Evolutionary conservation across 1,284 basidiomycete species (phyloP).

Genomic region (Meira nashicola): DNA sequence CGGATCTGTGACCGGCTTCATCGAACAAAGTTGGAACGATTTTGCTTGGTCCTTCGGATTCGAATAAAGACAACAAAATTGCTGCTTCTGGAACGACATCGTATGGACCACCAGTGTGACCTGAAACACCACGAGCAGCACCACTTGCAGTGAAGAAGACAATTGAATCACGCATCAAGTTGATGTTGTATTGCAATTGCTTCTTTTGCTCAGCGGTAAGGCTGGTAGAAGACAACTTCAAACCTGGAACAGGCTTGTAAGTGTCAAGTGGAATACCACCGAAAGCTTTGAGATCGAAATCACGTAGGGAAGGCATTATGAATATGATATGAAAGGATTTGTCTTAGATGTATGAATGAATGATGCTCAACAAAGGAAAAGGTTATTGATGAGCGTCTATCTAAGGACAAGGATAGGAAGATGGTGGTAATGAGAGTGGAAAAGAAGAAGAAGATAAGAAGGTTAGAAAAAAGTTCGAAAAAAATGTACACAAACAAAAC

Average conservation of each 20-base stretch:
- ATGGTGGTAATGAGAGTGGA: not conserved
- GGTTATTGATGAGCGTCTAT: no score
- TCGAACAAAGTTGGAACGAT: slow-evolving; percentile 52
- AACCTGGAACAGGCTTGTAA: slow-evolving; percentile 6
- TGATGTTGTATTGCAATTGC: slow-evolving; percentile 55
- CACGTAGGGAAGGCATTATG: slow-evolving; percentile 5
- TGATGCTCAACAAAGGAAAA: no score
- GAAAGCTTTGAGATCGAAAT: slow-evolving; percentile 8
- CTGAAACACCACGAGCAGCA: slow-evolving; percentile 66
- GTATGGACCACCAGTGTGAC: slow-evolving; percentile 72
- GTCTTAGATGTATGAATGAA: not conserved
- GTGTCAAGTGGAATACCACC: slow-evolving; percentile 11
- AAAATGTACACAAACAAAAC: no score
- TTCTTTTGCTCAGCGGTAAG: slow-evolving; percentile 12
- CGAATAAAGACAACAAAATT: slow-evolving; percentile 68
- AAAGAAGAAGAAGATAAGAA: not conserved
- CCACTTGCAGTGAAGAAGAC: slow-evolving; percentile 76
- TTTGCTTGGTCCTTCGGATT: slow-evolving; percentile 57
- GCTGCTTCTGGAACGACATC: slow-evolving; percentile 78
- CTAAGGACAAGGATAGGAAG: not conserved
- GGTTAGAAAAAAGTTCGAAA: not conserved
- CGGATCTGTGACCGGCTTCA: slow-evolving; percentile 71
- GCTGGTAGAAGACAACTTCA: not conserved
- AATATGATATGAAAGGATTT: not conserved
- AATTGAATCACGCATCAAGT: slow-evolving; percentile 73